Conservation (phyloP, 805 yeast species). For the Yarrowia porcina region DNA sequence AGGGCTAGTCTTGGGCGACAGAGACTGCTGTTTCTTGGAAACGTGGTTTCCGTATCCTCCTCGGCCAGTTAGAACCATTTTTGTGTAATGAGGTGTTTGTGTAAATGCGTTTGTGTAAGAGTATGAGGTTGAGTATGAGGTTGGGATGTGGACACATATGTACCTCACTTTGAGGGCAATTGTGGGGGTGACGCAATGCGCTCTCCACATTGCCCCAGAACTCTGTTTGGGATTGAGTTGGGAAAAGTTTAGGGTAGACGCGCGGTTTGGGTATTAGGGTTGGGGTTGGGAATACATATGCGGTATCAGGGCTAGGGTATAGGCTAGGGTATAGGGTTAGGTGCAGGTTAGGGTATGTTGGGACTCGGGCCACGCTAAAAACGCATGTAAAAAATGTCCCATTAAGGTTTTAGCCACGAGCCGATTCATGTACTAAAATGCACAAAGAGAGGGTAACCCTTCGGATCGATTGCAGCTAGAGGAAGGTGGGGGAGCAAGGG, state of each 20-base stretch:
- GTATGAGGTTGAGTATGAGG: neutral
- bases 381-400: conserved; percentile 20
- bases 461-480: conserved; percentile 17
- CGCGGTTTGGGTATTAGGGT: neutral
- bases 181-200: conserved; percentile 23
- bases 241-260: too few species aligned
- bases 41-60: conserved; percentile 38
- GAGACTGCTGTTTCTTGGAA: conserved; percentile 22
- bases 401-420: neutral
- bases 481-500: conserved; percentile 21
- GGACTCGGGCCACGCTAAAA: too few species aligned
- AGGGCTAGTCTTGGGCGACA: conserved; percentile 7
- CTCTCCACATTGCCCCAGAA: conserved; percentile 25
- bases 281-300: neutral
- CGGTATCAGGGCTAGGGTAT: neutral
- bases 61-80: conserved; percentile 37
- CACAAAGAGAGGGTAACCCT: neutral
- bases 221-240: neutral
- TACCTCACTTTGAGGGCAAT: conserved; percentile 11
- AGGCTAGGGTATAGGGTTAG: neutral
- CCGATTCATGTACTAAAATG: conserved; percentile 4
- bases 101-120: neutral
- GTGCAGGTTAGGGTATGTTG: neutral
- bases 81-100: neutral
- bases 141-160: neutral